Evolutionary conservation across 2,329 filamentous ascomycete species (phyloP).

Genomic region (Colletotrichum truncatum): DNA sequence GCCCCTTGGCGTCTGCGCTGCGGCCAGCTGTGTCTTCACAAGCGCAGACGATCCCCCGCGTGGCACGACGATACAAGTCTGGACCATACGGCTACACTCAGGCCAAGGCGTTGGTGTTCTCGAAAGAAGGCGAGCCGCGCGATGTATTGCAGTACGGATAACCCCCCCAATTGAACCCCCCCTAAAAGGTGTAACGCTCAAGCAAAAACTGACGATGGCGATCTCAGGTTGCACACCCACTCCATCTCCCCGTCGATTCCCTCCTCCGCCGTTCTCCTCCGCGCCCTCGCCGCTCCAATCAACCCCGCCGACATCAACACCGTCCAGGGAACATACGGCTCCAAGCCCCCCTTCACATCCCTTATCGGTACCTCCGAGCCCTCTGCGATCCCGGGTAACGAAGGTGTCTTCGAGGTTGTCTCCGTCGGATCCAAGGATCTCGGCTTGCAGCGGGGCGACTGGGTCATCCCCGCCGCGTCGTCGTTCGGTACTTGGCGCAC

Average conservation of each 20-base stretch:
- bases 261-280: constrained; percentile 73
- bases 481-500: constrained; percentile 96
- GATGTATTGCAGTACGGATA: constrained; percentile 70
- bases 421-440: constrained; percentile 67
- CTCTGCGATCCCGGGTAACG: constrained; percentile 85
- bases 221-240: constrained; percentile 69
- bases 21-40: not conserved
- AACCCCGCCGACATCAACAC: constrained; percentile 99
- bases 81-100: constrained; percentile 84
- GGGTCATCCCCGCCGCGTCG: constrained; percentile 88
- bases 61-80: constrained; percentile 57
- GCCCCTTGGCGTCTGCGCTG: constrained; percentile 25
- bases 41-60: constrained; percentile 31
- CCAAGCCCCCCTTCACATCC: constrained; percentile 80
- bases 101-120: constrained; percentile 83
- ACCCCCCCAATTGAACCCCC: not conserved
- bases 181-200: too few relatives aligned
- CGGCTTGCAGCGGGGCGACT: constrained; percentile 78
- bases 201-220: not conserved
- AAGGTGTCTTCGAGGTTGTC: constrained; percentile 92
- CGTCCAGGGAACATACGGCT: constrained; percentile 95
- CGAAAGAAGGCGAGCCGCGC: constrained; percentile 77
- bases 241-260: constrained; percentile 81
- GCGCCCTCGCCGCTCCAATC: constrained; percentile 89
- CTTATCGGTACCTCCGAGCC: constrained; percentile 80